Evolutionary conservation across 2,329 filamentous ascomycete genomes (phyloP).

Genomic region (Mollisiaceae sp.): DNA sequence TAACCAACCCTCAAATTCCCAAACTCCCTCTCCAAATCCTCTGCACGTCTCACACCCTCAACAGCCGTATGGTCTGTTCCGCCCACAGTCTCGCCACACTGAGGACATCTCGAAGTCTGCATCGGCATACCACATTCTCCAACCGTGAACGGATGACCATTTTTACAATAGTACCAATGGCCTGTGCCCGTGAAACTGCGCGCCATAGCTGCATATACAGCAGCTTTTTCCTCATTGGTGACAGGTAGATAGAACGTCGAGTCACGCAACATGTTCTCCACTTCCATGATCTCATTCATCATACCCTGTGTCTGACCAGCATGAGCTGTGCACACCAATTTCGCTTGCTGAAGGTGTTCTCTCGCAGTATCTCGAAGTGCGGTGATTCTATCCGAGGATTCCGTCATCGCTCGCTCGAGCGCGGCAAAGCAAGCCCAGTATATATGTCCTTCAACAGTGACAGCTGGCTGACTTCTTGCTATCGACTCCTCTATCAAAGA

Average conservation of each 20-base stretch:
- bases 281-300: neutral
- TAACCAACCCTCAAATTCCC: neutral
- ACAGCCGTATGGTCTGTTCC: slow-evolving; percentile 55
- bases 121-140: slow-evolving; percentile 71
- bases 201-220: slow-evolving; percentile 3
- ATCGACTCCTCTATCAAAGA: slow-evolving; percentile 32
- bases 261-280: slow-evolving; percentile 5
- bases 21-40: slow-evolving; percentile 7
- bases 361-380: neutral
- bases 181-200: slow-evolving; percentile 45
- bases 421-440: slow-evolving; percentile 32
- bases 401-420: neutral
- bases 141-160: slow-evolving; percentile 63
- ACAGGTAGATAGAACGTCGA: neutral
- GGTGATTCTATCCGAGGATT: neutral
- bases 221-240: neutral
- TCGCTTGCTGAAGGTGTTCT: neutral
- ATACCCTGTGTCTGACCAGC: neutral
- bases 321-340: neutral
- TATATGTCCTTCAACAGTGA: slow-evolving; percentile 31
- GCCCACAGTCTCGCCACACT: slow-evolving; percentile 63
- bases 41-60: slow-evolving; percentile 50
- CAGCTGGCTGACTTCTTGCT: slow-evolving; percentile 30
- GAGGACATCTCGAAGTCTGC: slow-evolving; percentile 63
- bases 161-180: slow-evolving; percentile 63